A percentile compares a stretch with the other conserved stretches of the same genome.
Conservation (phyloP, 352 stramenopile species). For the Phytophthora podocarpi region DNA sequence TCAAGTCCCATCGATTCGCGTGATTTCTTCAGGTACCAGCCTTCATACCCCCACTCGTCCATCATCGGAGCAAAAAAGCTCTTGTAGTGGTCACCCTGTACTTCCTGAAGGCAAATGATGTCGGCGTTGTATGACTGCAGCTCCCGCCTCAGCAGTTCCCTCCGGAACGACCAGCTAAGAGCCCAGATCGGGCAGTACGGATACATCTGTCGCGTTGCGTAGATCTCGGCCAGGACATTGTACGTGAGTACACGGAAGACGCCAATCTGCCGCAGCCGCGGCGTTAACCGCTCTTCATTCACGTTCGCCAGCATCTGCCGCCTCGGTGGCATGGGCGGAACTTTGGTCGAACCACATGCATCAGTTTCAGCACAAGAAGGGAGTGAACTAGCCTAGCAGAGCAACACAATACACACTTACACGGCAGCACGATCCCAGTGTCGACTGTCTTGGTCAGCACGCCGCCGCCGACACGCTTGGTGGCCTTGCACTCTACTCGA, state of each 20-base stretch:
- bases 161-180: slow-evolving; percentile 96
- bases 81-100: slow-evolving; percentile 99
- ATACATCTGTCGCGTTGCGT: slow-evolving; percentile 93
- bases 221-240: slow-evolving; percentile 93
- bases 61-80: slow-evolving; percentile 96
- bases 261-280: slow-evolving; percentile 77
- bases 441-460: slow-evolving; percentile 80
- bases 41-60: slow-evolving; percentile 95
- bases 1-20: slow-evolving; percentile 96
- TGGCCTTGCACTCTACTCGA: slow-evolving; percentile 78
- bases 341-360: slow-evolving; percentile 45
- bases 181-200: slow-evolving; percentile 97
- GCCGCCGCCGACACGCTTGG: slow-evolving; percentile 50
- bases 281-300: slow-evolving; percentile 74
- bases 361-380: slow-evolving; percentile 27
- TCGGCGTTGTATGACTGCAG: slow-evolving; percentile 93
- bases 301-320: slow-evolving; percentile 86
- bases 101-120: slow-evolving; percentile 98
- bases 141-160: slow-evolving; percentile 90
- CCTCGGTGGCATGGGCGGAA: slow-evolving; percentile 73
- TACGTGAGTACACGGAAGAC: slow-evolving; percentile 90
- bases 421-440: slow-evolving; percentile 86
- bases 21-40: slow-evolving; percentile 98
- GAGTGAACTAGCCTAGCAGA: slow-evolving; percentile 15
- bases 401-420: slow-evolving; percentile 55